A percentile compares a stretch with the other conserved stretches of the same genome.
Evolutionary conservation across 2,329 filamentous ascomycete genomes (phyloP).

Genomic region (Fusarium mundagurra): DNA sequence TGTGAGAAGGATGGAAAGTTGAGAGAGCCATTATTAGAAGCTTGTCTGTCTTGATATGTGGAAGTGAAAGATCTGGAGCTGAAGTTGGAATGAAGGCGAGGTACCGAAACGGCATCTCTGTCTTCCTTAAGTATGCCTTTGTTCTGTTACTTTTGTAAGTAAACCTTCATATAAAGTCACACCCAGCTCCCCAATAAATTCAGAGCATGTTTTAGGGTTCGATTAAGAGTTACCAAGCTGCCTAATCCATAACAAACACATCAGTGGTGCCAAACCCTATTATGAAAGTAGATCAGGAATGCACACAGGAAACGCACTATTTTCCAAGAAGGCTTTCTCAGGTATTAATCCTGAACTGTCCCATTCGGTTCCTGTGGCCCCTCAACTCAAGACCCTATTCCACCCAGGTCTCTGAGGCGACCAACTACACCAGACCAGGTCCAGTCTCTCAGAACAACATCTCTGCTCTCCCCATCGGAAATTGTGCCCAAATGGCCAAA

Average conservation of each 20-base stretch:
- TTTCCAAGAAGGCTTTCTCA: not conserved
- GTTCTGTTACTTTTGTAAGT: not conserved
- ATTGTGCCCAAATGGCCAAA: not conserved
- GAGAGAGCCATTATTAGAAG: not conserved
- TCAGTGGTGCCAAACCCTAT: not conserved
- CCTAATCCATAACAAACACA: not conserved
- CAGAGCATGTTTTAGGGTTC: not conserved
- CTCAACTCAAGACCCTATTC: not conserved
- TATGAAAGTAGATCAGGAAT: accelerated
- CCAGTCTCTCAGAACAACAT: not conserved
- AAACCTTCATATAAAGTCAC: not conserved
- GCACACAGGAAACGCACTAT: not conserved
- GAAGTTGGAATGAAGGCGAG: not conserved
- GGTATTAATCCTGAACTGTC: not conserved
- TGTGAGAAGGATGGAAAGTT: not conserved
- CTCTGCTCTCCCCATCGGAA: not conserved
- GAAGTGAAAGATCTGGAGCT: not conserved
- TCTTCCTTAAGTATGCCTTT: not conserved
- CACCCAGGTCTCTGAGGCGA: not conserved
- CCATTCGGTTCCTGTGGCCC: not conserved
- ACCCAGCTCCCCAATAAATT: not conserved
- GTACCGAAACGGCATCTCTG: accelerated
- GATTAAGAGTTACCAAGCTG: not conserved
- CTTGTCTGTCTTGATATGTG: not conserved
- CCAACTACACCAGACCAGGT: no score